phyloP scores from a whole-genome alignment of 164 flowering plant genomes.

The Euptelea pleiosperma region DNA sequence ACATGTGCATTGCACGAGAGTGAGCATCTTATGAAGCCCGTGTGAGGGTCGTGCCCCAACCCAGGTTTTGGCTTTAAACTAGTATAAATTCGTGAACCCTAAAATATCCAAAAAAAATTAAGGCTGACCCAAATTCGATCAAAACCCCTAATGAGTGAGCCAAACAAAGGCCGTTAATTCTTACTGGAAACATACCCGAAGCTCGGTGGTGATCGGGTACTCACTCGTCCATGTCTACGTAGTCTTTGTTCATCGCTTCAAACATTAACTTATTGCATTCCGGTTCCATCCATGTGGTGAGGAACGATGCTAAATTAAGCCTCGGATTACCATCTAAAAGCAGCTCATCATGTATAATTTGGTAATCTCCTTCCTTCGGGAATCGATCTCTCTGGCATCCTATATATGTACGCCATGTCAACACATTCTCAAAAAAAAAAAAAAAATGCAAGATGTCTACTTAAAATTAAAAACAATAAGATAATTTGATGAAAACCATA shows the following conservation, averaged over 20 bases:
- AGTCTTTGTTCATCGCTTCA: conserved; percentile 31
- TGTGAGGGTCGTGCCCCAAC: too few relatives aligned
- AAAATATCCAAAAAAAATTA: too few relatives aligned
- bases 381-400: conserved; percentile 22
- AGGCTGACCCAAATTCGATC: too few relatives aligned
- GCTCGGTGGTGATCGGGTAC: conserved; percentile 34
- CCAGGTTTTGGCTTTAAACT: too few relatives aligned
- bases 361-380: conserved; percentile 34
- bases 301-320: conserved; percentile 32
- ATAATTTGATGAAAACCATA: neutral
- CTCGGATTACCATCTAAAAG: conserved; percentile 32
- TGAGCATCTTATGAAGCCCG: too few relatives aligned
- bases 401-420: conserved; percentile 11
- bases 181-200: conserved; percentile 16
- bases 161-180: neutral
- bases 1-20: too few relatives aligned
- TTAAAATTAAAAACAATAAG: too few relatives aligned
- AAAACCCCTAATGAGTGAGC: too few relatives aligned
- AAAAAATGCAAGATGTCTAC: too few relatives aligned
- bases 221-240: conserved; percentile 39
- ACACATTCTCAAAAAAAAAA: neutral
- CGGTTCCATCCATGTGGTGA: conserved; percentile 38
- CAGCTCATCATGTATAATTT: conserved; percentile 30
- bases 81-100: too few relatives aligned
- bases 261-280: conserved; percentile 30